Evolutionary conservation across 2,329 filamentous ascomycete genomes (phyloP), one percentile per base, ranked within the genome.

Genomic region (Trichoderma sp.): DNA sequence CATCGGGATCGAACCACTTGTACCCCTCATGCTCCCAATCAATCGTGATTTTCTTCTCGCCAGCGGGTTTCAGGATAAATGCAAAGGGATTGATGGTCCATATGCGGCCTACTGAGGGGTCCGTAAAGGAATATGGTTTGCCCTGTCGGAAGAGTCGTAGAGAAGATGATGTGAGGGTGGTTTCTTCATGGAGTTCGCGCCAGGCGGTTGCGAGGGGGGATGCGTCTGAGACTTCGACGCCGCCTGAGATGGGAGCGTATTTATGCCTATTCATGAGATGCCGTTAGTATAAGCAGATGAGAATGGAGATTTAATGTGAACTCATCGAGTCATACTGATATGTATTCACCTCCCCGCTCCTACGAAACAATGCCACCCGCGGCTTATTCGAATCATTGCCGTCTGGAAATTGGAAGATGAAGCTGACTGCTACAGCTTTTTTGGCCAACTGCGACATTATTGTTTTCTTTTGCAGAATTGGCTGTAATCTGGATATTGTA

Each of bases 1-100:
- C 76, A 1, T 84, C 76, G 0, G 88, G 88, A 65, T 87, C 82
- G 73, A 87, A 85, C 87, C 90, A 91, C 30, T 82, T 80, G 81
- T 85, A 90, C 0, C 78, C 82, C 3, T 88, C 84, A 74, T 92
- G 89, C 78, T 92, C 90, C 87, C 87, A 90, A 76, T 92, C 87
- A 32, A 88, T 84, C 3, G 78, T 76, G 70, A 92, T 88, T 6
- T 81, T 81, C 12, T 82, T 76, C 70, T 86, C 84, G 3, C 81
- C 79, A 4, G 9, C 5, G 9, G 78, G 73, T 8, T 81, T 85
- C 30, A 91, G 81, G 8, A 83, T 79, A 77, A 88, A 92, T 0
- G 84, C 86, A 74, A 92, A 92, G 0, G 90, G 88, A 72, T 90
- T 83, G 62, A 92, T 84, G 6, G 83, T 88, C 90, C 90, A 92